Conservation (phyloP, 1,284 basidiomycete species). For the Ustanciosporium gigantosporum region DNA sequence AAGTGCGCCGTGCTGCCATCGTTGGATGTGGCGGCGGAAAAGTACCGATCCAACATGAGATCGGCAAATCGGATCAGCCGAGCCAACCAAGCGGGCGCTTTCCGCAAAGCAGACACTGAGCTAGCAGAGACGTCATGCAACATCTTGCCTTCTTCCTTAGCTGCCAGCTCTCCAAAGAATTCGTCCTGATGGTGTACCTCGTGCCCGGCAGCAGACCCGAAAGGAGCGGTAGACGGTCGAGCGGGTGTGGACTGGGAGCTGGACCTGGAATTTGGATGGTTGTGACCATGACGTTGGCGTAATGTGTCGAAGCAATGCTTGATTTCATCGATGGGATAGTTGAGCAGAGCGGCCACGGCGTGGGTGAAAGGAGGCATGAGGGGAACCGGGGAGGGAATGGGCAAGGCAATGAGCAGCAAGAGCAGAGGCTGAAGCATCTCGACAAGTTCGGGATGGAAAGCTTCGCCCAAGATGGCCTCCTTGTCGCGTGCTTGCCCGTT, state of each 20-base stretch:
- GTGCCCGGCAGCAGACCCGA: neutral
- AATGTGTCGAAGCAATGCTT: slow-evolving; percentile 2
- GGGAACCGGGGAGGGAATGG: slow-evolving; percentile 16
- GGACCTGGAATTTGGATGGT: neutral
- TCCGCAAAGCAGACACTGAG: slow-evolving; percentile 9
- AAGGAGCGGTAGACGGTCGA: neutral
- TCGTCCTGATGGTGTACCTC: too few species aligned
- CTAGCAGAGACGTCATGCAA: slow-evolving; percentile 16
- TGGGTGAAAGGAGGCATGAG: slow-evolving; percentile 47
- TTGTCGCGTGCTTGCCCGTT: neutral
- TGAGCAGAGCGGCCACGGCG: slow-evolving; percentile 51
- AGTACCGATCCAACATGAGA: slow-evolving; percentile 29
- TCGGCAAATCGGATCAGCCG: slow-evolving; percentile 24
- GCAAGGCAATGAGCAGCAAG: slow-evolving; percentile 21
- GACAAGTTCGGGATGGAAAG: slow-evolving; percentile 26
- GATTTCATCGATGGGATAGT: slow-evolving; percentile 35
- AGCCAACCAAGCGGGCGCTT: slow-evolving; percentile 13
- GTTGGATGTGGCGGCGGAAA: neutral
- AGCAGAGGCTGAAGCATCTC: slow-evolving; percentile 39
- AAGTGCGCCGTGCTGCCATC: slow-evolving; percentile 7
- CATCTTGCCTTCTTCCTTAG: too few species aligned
- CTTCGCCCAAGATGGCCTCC: slow-evolving; percentile 26
- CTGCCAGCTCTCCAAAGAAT: slow-evolving; percentile 1
- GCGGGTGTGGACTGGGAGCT: neutral
- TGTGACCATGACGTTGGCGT: neutral